Conservation (phyloP, 805 yeast species). For the Helenozyma baotianmanensis region DNA sequence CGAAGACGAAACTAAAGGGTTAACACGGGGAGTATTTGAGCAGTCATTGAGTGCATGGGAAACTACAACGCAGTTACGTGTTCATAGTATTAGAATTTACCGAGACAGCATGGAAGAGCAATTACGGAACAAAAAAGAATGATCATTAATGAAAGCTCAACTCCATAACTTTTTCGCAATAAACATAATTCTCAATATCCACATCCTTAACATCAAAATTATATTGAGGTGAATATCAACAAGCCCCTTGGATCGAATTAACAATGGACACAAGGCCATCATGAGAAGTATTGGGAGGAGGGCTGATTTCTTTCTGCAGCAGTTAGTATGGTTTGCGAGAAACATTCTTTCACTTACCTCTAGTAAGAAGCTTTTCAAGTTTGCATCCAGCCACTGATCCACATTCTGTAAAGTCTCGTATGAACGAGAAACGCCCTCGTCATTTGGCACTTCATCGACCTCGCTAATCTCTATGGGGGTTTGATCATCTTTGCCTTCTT, state of each 20-base stretch:
- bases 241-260: constrained; percentile 33
- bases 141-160: too few relatives aligned
- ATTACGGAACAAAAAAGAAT: too few relatives aligned
- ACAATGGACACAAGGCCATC: constrained; percentile 45
- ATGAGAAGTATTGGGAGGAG: constrained; percentile 44
- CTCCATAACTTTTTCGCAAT: too few relatives aligned
- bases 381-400: constrained; percentile 31
- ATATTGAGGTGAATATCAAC: constrained; percentile 3
- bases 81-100: neutral
- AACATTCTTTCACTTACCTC: constrained; percentile 32
- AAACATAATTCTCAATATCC: too few relatives aligned
- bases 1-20: constrained; percentile 50
- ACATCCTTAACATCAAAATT: constrained; percentile 6
- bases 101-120: too few relatives aligned
- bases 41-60: constrained; percentile 38
- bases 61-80: constrained; percentile 12
- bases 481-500: constrained; percentile 8
- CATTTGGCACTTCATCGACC: too few relatives aligned
- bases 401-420: constrained; percentile 25
- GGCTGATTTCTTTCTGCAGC: constrained; percentile 41
- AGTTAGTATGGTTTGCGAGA: constrained; percentile 17
- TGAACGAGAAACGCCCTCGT: too few relatives aligned
- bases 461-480: constrained; percentile 1
- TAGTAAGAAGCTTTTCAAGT: constrained; percentile 31
- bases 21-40: constrained; percentile 52